Percentiles rank a stretch among this genome's conserved stretches.
These are phyloP conservation scores for Cladosporium velox DNA, from an alignment of 2,329 filamentous ascomycete species.

Conservation along the genomic window DNA sequence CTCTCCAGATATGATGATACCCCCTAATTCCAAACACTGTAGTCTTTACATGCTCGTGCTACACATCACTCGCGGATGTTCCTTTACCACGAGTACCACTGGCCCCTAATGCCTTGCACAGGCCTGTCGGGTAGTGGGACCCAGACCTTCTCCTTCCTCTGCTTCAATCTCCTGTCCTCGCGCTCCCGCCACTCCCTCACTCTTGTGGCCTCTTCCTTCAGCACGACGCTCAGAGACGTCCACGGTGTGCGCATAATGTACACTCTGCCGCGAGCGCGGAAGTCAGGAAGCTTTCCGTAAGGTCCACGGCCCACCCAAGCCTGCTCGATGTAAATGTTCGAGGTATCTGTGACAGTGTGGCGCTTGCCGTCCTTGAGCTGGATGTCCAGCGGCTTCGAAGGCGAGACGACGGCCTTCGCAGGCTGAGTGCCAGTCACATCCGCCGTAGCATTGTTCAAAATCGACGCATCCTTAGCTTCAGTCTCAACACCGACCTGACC, in stretches of 20 bases:
- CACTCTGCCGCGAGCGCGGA: conserved; percentile 73
- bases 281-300: conserved; percentile 63
- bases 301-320: conserved; percentile 86
- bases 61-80: background rate
- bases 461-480: background rate
- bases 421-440: conserved; percentile 17
- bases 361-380: conserved; percentile 73
- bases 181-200: conserved; percentile 78
- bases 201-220: conserved; percentile 93
- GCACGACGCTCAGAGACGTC: conserved; percentile 72
- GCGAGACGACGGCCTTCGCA: conserved; percentile 26
- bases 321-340: conserved; percentile 85
- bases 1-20: conserved; percentile 8
- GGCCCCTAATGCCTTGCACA: conserved; percentile 73
- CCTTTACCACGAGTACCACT: conserved; percentile 85
- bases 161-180: conserved; percentile 70
- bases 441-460: conserved; percentile 21
- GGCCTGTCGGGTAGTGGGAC: conserved; percentile 83
- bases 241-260: conserved; percentile 69
- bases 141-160: conserved; percentile 80
- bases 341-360: conserved; percentile 70
- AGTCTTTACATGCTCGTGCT: conserved; percentile 2
- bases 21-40: conserved; percentile 3
- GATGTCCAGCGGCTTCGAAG: conserved; percentile 55
- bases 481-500: conserved; percentile 34